Percentiles rank a stretch among this genome's conserved stretches.
phyloP scores from a whole-genome alignment of 768 basidiomycete genomes.

The Tricholoma saponaceum region DNA sequence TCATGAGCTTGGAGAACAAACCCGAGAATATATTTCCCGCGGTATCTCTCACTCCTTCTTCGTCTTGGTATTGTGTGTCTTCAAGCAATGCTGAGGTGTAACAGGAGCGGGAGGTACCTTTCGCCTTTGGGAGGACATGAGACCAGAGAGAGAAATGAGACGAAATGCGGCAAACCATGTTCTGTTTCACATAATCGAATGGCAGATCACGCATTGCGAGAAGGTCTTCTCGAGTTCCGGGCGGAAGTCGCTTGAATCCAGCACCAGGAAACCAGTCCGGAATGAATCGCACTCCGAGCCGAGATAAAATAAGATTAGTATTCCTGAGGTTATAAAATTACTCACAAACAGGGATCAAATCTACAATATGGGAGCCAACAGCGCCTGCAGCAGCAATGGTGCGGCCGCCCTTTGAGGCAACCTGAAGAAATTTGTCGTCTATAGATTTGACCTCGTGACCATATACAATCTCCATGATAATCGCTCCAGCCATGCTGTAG shows the following conservation, averaged over 20 bases:
- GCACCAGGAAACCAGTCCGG: constrained; percentile 23
- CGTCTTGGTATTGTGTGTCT: background rate
- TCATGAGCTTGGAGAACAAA: background rate
- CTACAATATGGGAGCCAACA: background rate
- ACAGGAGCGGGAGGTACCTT: constrained; percentile 1
- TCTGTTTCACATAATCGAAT: constrained; percentile 12
- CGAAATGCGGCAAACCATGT: constrained; percentile 9
- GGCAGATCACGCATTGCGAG: constrained; percentile 10
- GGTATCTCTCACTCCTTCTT: background rate
- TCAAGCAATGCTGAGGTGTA: constrained; percentile 1
- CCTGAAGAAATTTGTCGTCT: constrained; percentile 5
- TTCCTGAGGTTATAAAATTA: background rate
- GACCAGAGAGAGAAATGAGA: background rate
- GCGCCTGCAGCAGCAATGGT: background rate
- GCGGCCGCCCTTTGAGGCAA: constrained; percentile 2
- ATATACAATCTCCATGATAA: constrained; percentile 4
- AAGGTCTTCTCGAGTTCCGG: background rate
- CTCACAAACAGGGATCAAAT: constrained; percentile 1
- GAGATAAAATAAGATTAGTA: background rate
- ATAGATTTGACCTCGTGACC: constrained; percentile 2
- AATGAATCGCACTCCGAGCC: constrained; percentile 15
- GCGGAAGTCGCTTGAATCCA: background rate
- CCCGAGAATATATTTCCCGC: background rate
- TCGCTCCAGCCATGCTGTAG: constrained; percentile 3
- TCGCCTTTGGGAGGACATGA: background rate